phyloP scores from a whole-genome alignment of 1,284 basidiomycete genomes.

The Rhodotorula sp. region DNA sequence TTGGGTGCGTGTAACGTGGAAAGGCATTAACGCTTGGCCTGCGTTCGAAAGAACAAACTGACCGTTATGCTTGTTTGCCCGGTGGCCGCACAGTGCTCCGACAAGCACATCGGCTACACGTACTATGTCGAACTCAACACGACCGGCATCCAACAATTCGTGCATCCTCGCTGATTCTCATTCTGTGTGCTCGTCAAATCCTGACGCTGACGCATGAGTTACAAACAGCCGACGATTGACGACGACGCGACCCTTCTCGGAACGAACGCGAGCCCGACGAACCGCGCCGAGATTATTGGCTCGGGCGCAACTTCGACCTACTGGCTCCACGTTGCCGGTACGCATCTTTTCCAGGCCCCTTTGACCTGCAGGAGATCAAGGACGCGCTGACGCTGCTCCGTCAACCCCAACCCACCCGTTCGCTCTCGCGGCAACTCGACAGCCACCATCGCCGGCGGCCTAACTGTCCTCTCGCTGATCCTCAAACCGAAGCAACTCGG shows the following conservation, averaged over 20 bases:
- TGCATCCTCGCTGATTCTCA: slow-evolving; percentile 1
- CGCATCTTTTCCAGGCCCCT: neutral
- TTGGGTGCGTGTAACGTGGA: slow-evolving; percentile 19
- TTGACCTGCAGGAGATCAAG: too few species aligned
- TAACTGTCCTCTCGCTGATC: slow-evolving; percentile 26
- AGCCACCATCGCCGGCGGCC: slow-evolving; percentile 29
- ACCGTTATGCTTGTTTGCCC: too few species aligned
- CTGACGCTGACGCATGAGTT: neutral
- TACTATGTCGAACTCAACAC: slow-evolving; percentile 36
- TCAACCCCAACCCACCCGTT: neutral
- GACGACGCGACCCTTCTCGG: slow-evolving; percentile 29
- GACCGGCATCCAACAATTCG: slow-evolving; percentile 38
- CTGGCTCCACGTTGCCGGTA: slow-evolving; percentile 37
- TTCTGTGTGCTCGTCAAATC: neutral
- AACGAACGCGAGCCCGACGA: neutral
- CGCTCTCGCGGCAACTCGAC: neutral
- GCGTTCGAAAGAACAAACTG: too few species aligned
- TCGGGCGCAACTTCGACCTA: slow-evolving; percentile 21
- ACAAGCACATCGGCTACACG: slow-evolving; percentile 14
- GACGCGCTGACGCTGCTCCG: too few species aligned
- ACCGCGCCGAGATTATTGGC: slow-evolving; percentile 15
- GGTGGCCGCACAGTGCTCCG: slow-evolving; percentile 23
- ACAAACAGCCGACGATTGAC: slow-evolving; percentile 11
- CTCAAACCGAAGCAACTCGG: slow-evolving; percentile 35
- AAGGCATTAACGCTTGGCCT: too few species aligned